Evolutionary conservation across 2,329 filamentous ascomycete species (phyloP).

Genomic region (Trichoderma sp.): DNA sequence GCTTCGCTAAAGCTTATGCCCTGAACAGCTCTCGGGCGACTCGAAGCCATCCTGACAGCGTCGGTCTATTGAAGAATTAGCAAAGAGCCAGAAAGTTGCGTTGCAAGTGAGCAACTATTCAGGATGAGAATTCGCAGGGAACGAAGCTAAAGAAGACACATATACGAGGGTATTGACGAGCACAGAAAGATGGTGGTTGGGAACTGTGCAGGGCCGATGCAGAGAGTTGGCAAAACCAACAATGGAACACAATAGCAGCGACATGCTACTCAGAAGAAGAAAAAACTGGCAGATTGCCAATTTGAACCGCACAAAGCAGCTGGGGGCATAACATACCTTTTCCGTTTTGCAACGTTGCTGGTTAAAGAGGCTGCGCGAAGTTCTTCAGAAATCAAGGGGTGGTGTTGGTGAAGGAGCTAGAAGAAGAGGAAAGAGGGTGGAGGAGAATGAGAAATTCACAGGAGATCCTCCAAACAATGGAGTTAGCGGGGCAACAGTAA

Average conservation of each 20-base stretch:
- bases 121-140: neutral
- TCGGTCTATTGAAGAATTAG: neutral
- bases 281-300: neutral
- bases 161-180: neutral
- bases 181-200: neutral
- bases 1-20: slow-evolving; percentile 6
- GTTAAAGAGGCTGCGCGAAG: neutral
- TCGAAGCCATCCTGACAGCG: neutral
- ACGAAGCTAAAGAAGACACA: neutral
- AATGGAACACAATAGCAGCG: neutral
- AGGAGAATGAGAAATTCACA: neutral
- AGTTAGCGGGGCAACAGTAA: neutral
- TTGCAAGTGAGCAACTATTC: neutral
- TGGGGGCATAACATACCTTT: neutral
- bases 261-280: neutral
- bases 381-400: too few species aligned
- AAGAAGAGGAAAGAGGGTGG: neutral
- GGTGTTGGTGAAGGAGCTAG: neutral
- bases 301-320: neutral
- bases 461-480: neutral
- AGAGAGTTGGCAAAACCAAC: neutral
- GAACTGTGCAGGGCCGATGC: neutral
- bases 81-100: neutral
- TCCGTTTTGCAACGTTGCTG: neutral
- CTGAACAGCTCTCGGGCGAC: neutral